phyloP scores from a whole-genome alignment of 2,329 filamentous ascomycete species.

The Pseudogymnoascus sp. region DNA sequence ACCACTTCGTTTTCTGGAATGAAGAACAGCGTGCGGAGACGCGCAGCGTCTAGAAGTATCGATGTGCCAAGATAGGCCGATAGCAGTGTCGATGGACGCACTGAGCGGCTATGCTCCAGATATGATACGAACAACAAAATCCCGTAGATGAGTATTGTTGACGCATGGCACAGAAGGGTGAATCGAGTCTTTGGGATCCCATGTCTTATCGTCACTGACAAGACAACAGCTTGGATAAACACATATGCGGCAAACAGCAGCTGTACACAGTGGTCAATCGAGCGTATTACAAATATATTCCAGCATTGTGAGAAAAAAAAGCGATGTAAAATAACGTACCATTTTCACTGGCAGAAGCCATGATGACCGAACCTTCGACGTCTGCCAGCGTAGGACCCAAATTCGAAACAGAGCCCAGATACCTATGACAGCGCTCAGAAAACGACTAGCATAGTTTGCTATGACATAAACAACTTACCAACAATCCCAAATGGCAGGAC shows the following conservation, averaged over 20 bases:
- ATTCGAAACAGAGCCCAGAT: not conserved
- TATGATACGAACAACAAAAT: slow-evolving; percentile 25
- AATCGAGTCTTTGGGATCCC: not conserved
- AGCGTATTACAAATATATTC: not conserved
- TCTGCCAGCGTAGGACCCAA: not conserved
- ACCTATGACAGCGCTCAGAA: not conserved
- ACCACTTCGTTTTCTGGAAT: slow-evolving; percentile 21
- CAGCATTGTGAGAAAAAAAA: not conserved
- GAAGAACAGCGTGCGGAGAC: slow-evolving; percentile 37
- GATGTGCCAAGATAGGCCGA: slow-evolving; percentile 35
- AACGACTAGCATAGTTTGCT: not conserved
- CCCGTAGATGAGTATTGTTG: not conserved
- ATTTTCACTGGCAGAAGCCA: not conserved
- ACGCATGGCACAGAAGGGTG: not conserved
- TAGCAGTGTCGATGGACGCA: slow-evolving; percentile 36
- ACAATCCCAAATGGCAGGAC: slow-evolving; percentile 6
- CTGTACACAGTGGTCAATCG: not conserved
- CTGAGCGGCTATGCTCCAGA: slow-evolving; percentile 29
- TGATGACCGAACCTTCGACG: not conserved
- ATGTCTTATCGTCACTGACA: not conserved
- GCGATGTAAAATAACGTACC: not conserved
- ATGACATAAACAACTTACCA: not conserved
- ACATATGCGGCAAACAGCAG: not conserved
- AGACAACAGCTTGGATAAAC: not conserved
- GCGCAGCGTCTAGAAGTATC: slow-evolving; percentile 36